Base-by-base conservation (phyloP, 257 asterid species). In the Anisodus tanguticus region DNA sequence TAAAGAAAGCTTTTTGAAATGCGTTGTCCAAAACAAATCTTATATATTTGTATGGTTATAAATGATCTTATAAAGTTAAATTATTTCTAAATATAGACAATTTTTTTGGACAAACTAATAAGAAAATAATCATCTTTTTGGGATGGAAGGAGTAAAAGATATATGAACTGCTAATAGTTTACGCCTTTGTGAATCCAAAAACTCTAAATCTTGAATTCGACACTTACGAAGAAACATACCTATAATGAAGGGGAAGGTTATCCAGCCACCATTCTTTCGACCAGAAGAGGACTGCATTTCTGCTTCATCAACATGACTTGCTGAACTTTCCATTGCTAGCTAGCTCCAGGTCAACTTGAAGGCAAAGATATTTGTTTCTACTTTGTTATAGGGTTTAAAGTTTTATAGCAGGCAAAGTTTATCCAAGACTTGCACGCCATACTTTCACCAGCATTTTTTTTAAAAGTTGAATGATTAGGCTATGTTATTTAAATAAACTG, bases 241-340 rank as follows among this genome's bases (percentile, higher is more conserved):
- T 89, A 90, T 86, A 87, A 91, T 89, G 53, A 91, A 91, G 76
- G 92, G 94, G 26, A 91, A 89, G 66, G 94, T 88, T 84, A 89
- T 86, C 94, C 94, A 89, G 66, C 94, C 93, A 15, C 94, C 94
- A 9, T 81, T 81, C 5, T 49, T 62, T 60, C 83, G n/a, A 47
- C 47, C 31, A 17, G 74, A 31, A 43, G 76, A 81, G 17, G 60
- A 15, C 58, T 45, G 71, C 74, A 11, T 8, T n/a, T 43, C 45
- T 81, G 55, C 45, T 7, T 81, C 69, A 62, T 81, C 84, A 62
- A 43, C 71, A 59, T 62, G 26, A 8, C 58, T 62, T 59, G n/a
- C 22, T 81, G 84, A 62, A 17, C 13, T 62, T 22, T 60, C 84
- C 84, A 81, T 81, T 60, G 10, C 58, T 83, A 59, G 12, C 6